Evolutionary conservation across 805 yeast species (phyloP), one percentile per base, ranked within the genome.

Genomic region (Cyberlindnera xylosilytica): DNA sequence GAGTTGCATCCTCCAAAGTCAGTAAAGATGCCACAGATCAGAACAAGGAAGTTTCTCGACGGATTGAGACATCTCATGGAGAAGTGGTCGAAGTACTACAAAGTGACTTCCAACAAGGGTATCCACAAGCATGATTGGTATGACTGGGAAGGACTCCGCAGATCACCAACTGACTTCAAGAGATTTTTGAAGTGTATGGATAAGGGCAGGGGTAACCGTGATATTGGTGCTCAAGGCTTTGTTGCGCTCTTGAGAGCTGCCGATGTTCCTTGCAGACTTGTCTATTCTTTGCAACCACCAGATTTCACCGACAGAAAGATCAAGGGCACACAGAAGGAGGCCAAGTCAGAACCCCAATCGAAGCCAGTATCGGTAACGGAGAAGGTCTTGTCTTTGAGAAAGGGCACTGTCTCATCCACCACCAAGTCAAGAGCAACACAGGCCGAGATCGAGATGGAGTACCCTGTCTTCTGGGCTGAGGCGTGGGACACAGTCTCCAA

Each of bases 401-500:
- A 49, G 18, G 56, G 57, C 1, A 43, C 40, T 13, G 19, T 39
- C 1, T 13, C 42, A 1, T 16, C 36, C 3, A 19, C 48, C 1
- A 18, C 18, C 15, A 33, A 34, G 20, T 40, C 53, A 13, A 33
- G 29, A 19, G 52, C 52, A 6, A 50, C 49, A 3, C 46, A 32
- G 13, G 56, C 48, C 7, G 57, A 52, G 37, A 41, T 53, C 19
- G 60, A 62, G 41, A 46, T 61, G 36, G 55, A 57, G 8, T 83
- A 69, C 54, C 97, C 97, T 0, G 72, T 89, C 0, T 89, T 83
- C 57, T 93, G 99, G 99, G 81, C 81, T 18, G 99, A 93, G 60
- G 96, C 86, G 0, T 91, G 96, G 96, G 90, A 91, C 58, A 74
- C 74, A 38, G 77, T 73, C 44, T 64, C 78, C 5, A 73, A 79